These are phyloP conservation scores for Cyberlindnera bimundalis DNA, from an alignment of 805 yeast species.

Conservation along the genomic window DNA sequence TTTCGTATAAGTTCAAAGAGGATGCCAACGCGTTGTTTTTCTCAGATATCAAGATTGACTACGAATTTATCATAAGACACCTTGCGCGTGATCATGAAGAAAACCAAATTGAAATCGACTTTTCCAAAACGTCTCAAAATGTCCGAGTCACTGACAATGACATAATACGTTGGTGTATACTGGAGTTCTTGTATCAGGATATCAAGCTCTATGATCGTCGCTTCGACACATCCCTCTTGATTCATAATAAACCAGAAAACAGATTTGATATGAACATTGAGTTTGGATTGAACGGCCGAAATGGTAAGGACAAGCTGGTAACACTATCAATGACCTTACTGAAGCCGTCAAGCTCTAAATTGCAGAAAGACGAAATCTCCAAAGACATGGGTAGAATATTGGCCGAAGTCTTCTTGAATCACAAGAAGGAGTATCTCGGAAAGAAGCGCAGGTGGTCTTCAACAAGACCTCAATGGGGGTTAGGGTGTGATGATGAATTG, in stretches of 20 bases:
- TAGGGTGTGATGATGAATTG: conserved; percentile 23
- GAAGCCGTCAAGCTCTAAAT: conserved; percentile 17
- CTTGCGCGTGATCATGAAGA: conserved; percentile 9
- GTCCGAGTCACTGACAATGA: conserved; percentile 11
- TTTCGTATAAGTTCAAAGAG: not conserved
- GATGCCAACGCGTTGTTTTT: conserved; percentile 10
- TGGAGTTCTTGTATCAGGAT: conserved; percentile 17
- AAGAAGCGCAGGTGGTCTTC: conserved; percentile 13
- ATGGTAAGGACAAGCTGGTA: conserved; percentile 2
- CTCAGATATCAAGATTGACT: conserved; percentile 4
- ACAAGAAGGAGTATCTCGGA: conserved; percentile 1
- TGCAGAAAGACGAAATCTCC: conserved; percentile 9
- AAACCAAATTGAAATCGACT: conserved; percentile 4
- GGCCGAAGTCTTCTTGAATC: conserved; percentile 12
- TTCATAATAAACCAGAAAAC: conserved; percentile 12
- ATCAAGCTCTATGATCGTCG: conserved; percentile 19
- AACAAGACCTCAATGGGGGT: conserved; percentile 23
- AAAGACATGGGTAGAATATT: conserved; percentile 13
- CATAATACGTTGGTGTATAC: conserved; percentile 15
- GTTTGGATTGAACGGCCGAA: conserved; percentile 4
- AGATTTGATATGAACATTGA: conserved; percentile 10
- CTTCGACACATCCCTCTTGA: conserved; percentile 6
- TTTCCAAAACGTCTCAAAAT: not conserved
- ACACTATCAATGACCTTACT: conserved; percentile 7
- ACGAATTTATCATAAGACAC: conserved; percentile 17